Conservation (phyloP, 495 filamentous ascomycete genomes). For the Penicillium diatomitis region DNA sequence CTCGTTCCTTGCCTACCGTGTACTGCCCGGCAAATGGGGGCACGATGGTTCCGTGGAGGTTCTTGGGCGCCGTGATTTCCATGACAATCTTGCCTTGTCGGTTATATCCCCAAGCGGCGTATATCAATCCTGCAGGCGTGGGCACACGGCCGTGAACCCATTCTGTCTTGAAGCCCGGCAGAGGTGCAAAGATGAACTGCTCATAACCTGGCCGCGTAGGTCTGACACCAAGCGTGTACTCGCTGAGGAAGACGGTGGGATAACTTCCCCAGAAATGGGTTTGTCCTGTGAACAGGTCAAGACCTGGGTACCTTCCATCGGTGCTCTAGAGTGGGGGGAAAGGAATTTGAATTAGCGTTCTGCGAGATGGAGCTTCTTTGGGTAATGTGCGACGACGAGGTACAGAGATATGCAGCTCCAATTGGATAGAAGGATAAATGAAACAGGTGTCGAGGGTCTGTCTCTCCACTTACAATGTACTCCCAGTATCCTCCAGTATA, state of each 20-base stretch:
- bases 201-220: not conserved
- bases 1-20: not conserved
- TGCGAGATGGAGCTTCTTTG: not conserved
- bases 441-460: too few species aligned
- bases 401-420: too few species aligned
- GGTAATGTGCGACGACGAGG: not conserved
- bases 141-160: slow-evolving; percentile 4
- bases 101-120: not conserved
- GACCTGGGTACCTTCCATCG: slow-evolving; percentile 2
- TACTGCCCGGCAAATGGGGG: not conserved
- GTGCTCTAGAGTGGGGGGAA: not conserved
- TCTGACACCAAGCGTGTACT: not conserved
- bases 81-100: not conserved
- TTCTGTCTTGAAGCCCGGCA: slow-evolving; percentile 1
- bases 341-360: too few species aligned
- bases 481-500: slow-evolving; percentile 5
- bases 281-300: slow-evolving; percentile 1
- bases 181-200: not conserved
- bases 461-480: slow-evolving; percentile 1
- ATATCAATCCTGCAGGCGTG: not conserved
- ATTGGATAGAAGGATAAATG: too few species aligned
- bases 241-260: slow-evolving; percentile 3
- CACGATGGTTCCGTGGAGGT: not conserved
- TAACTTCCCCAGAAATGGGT: slow-evolving; percentile 4
- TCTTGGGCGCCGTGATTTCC: not conserved